Conservation (phyloP, 257 asterid genomes). For the Solanum medicagineum region DNA sequence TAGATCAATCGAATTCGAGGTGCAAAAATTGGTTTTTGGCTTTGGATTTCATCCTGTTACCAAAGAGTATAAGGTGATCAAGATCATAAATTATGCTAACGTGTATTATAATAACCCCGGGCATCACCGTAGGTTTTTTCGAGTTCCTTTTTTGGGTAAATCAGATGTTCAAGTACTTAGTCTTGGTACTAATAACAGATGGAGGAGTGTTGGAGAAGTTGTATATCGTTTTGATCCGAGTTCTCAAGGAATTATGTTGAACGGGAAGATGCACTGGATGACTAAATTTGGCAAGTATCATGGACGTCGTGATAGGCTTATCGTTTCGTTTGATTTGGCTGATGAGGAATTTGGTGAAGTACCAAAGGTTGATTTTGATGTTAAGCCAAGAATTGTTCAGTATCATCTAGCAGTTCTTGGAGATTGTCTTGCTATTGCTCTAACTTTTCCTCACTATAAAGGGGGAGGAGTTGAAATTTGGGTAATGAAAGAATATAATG, state of each 20-base stretch:
- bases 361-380: not conserved
- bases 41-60: constrained; percentile 7
- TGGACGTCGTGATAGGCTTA: not conserved
- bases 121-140: not conserved
- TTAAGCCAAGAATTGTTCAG: not conserved
- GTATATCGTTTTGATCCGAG: not conserved
- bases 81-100: constrained; percentile 18
- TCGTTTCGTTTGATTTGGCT: constrained; percentile 13
- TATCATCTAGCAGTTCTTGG: constrained; percentile 18
- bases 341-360: constrained; percentile 8
- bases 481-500: constrained; percentile 17
- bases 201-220: constrained; percentile 6
- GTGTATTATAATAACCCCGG: not conserved
- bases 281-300: not conserved
- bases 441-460: not conserved
- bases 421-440: constrained; percentile 10
- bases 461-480: constrained; percentile 6
- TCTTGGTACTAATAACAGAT: not conserved
- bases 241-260: not conserved
- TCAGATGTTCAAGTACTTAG: constrained; percentile 22
- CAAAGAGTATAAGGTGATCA: constrained; percentile 31
- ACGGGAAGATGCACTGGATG: not conserved
- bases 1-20: not conserved
- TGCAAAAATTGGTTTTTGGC: constrained; percentile 17
- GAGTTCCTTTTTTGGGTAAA: not conserved